A percentile compares a stretch with the other conserved stretches of the same genome.
Evolutionary conservation across 768 basidiomycete genomes (phyloP).

Genomic region (Kwoniella sp.): DNA sequence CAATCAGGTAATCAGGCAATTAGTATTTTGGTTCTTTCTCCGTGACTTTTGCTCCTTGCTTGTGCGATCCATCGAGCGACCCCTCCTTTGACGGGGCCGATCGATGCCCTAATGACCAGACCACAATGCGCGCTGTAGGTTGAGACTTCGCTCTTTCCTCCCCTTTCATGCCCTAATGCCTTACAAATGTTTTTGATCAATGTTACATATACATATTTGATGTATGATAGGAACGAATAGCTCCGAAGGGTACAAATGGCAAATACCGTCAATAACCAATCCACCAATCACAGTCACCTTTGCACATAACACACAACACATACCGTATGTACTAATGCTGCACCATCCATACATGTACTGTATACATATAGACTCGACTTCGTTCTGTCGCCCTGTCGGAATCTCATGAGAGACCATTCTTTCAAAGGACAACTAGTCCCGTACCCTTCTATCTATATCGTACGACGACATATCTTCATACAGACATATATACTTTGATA

Average conservation of each 20-base stretch:
- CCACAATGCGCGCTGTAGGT: neutral
- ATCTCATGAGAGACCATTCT: neutral
- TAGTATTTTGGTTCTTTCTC: neutral
- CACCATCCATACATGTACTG: too few species aligned
- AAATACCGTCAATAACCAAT: constrained; percentile 1
- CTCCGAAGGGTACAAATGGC: constrained; percentile 1
- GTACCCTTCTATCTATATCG: too few species aligned
- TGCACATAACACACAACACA: too few species aligned
- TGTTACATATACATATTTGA: neutral
- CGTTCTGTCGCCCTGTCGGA: neutral
- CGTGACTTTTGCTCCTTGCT: neutral
- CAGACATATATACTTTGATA: too few species aligned
- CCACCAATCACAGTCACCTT: too few species aligned
- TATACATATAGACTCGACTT: too few species aligned
- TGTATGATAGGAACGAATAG: neutral
- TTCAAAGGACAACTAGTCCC: neutral
- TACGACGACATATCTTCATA: too few species aligned
- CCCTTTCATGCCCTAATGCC: too few species aligned
- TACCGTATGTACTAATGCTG: neutral
- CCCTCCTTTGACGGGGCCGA: neutral
- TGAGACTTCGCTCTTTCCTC: too few species aligned
- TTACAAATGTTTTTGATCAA: too few species aligned
- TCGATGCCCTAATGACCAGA: neutral
- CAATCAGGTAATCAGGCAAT: too few species aligned
- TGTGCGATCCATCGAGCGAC: neutral